phyloP scores from a whole-genome alignment of 2,329 filamentous ascomycete species.

The Exserohilum rostratum region DNA sequence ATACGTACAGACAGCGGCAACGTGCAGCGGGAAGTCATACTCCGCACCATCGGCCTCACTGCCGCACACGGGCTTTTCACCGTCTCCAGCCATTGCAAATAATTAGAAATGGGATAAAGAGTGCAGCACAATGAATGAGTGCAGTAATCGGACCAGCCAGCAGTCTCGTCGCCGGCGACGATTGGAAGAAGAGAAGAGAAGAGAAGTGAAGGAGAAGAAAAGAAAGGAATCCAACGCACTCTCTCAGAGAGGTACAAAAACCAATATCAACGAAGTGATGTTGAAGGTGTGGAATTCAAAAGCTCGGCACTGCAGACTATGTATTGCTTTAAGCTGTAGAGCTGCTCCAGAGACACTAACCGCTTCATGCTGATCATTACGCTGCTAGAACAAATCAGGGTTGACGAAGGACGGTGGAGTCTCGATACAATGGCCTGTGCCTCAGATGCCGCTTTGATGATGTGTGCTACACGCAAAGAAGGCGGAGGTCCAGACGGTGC shows the following conservation, averaged over 20 bases:
- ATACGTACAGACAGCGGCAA: conserved; percentile 48
- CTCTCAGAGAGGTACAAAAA: conserved; percentile 44
- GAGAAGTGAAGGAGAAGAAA: conserved; percentile 22
- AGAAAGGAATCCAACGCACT: conserved; percentile 32
- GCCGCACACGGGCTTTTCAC: conserved; percentile 44
- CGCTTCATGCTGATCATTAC: conserved; percentile 36
- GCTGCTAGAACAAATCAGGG: conserved; percentile 32
- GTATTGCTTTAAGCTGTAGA: conserved; percentile 36
- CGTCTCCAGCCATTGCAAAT: conserved; percentile 33
- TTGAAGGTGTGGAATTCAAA: conserved; percentile 26
- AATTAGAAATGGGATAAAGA: conserved; percentile 21
- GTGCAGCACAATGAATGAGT: conserved; percentile 18
- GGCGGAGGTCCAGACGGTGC: conserved; percentile 44
- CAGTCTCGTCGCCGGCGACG: conserved; percentile 46
- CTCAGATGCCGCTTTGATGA: conserved; percentile 32
- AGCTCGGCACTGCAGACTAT: conserved; percentile 40
- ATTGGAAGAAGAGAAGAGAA: conserved; percentile 24
- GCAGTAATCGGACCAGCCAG: conserved; percentile 33
- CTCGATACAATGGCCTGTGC: conserved; percentile 38
- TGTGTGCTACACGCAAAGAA: conserved; percentile 35
- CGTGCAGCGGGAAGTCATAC: conserved; percentile 48
- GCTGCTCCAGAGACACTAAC: conserved; percentile 32
- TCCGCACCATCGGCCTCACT: conserved; percentile 34
- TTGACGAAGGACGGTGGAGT: conserved; percentile 32
- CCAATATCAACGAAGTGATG: conserved; percentile 23